Base-by-base conservation (phyloP, 140 eudicot species). In the Senecio squalidus region DNA sequence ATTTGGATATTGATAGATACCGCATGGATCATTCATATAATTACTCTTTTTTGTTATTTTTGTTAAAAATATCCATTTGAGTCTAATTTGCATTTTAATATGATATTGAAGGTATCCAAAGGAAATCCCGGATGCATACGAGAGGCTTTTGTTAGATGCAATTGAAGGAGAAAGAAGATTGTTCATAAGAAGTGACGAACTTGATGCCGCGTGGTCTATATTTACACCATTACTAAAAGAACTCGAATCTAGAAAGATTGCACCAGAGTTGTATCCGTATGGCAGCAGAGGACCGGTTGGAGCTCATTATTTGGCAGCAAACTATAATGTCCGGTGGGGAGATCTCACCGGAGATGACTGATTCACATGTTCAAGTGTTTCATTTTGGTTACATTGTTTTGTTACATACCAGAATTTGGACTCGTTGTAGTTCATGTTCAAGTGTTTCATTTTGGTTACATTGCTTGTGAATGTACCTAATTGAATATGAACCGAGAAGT, bases 271-370 rank as follows among this genome's bases (percentile, higher is more conserved):
- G 45, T 91, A 91, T 67, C 98, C 98, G 1, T 86, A 91, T 65
- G 98, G 98, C 1, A 91, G 98, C 18, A 69, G 98, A 66, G 98
- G 98, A 34, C 98, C 98, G 0, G 94, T 91, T 7, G 96, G 98
- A 53, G 96, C 96, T 6, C 94, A 83, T 70, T 91, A 91, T 79
- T 91, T 91, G 34, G 98, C 98, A 33, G 98, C 98, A 6, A 91
- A 83, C 41, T 75, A 91, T 39, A 75, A 86, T 47, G 98, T 79
- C 28, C 85, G 98, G 13, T 91, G 98, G 98, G 98, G 98, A 16
- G 98, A 91, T 73, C 75, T 83, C 14, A 50, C 80, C 9, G 81
- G 75, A 40, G 90, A 89, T 22, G 89, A 85, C 60, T 78, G 66
- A 71, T 34, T 25, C 4, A 15, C 30, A 51, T 51, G 57, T 50